These are phyloP conservation scores for Lentinula detonsa DNA, from an alignment of 768 basidiomycete genomes.

Conservation along the genomic window DNA sequence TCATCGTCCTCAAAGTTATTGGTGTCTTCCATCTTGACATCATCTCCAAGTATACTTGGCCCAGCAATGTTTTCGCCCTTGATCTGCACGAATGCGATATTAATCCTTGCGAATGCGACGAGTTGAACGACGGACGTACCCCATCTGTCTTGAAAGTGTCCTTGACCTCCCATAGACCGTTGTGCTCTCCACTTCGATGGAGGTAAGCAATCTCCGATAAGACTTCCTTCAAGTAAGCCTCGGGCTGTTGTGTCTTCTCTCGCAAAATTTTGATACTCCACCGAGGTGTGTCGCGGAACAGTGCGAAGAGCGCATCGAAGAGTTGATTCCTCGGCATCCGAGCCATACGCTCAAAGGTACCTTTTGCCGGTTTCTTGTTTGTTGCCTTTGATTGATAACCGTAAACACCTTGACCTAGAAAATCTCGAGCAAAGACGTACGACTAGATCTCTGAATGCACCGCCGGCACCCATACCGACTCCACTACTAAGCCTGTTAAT, in stretches of 20 bases:
- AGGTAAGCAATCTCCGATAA: slow-evolving; percentile 70
- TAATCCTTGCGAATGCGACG: slow-evolving; percentile 1
- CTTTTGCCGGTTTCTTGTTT: slow-evolving; percentile 62
- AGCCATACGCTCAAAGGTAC: slow-evolving; percentile 82
- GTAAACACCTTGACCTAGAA: background rate
- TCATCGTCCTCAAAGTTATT: slow-evolving; percentile 54
- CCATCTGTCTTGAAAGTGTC: slow-evolving; percentile 64
- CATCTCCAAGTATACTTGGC: slow-evolving; percentile 23
- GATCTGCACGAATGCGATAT: slow-evolving; percentile 21
- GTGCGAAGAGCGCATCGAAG: slow-evolving; percentile 10
- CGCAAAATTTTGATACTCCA: slow-evolving; percentile 78
- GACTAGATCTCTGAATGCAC: slow-evolving; percentile 59
- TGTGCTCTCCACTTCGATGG: slow-evolving; percentile 75
- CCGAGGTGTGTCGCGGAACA: slow-evolving; percentile 64
- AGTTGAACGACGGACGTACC: slow-evolving; percentile 27
- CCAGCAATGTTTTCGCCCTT: slow-evolving; percentile 42
- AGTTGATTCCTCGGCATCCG: slow-evolving; percentile 61
- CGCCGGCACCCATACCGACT: slow-evolving; percentile 46
- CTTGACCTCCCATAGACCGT: slow-evolving; percentile 76
- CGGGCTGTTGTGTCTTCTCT: slow-evolving; percentile 81
- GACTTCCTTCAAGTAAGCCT: slow-evolving; percentile 81
- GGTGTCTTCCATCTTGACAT: slow-evolving; percentile 46
- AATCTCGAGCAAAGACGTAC: slow-evolving; percentile 34
- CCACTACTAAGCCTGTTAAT: slow-evolving; percentile 79
- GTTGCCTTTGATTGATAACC: slow-evolving; percentile 39